phyloP scores from a whole-genome alignment of 257 asterid species.

The Leptodermis oblonga region DNA sequence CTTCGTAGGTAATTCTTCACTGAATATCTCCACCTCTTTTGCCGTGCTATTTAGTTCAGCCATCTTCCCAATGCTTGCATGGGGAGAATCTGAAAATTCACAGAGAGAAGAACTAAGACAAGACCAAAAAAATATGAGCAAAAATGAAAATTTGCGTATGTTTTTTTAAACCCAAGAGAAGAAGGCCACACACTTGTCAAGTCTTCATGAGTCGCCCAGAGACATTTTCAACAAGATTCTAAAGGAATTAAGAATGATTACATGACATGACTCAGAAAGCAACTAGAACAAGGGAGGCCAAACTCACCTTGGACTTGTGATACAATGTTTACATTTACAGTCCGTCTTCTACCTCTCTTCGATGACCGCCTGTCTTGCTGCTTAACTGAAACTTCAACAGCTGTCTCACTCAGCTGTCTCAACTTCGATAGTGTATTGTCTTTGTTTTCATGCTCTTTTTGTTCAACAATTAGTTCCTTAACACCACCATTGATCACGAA shows the following conservation, averaged over 20 bases:
- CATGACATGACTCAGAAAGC: background rate
- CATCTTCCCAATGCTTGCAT: slow-evolving; percentile 23
- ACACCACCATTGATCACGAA: slow-evolving; percentile 14
- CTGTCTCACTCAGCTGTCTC: slow-evolving; percentile 26
- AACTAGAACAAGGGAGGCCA: background rate
- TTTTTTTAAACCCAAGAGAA: background rate
- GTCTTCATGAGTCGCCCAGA: background rate
- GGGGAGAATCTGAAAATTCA: slow-evolving; percentile 32
- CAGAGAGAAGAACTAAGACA: background rate
- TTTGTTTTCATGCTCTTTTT: slow-evolving; percentile 22
- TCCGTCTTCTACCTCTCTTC: slow-evolving; percentile 41
- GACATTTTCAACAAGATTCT: background rate
- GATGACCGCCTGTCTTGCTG: slow-evolving; percentile 28
- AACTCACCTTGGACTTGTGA: slow-evolving; percentile 38
- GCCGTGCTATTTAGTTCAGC: slow-evolving; percentile 17
- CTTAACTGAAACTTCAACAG: slow-evolving; percentile 25
- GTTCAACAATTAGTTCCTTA: slow-evolving; percentile 20
- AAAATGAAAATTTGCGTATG: background rate
- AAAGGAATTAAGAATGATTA: background rate
- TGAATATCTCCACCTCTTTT: slow-evolving; percentile 19
- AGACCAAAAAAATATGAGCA: background rate
- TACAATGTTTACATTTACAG: slow-evolving; percentile 20
- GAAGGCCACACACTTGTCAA: background rate
- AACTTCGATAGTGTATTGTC: slow-evolving; percentile 16
- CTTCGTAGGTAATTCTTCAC: slow-evolving; percentile 25